Evolutionary conservation across 2,329 filamentous ascomycete genomes (phyloP).

Genomic region (Kalmusia sp.): DNA sequence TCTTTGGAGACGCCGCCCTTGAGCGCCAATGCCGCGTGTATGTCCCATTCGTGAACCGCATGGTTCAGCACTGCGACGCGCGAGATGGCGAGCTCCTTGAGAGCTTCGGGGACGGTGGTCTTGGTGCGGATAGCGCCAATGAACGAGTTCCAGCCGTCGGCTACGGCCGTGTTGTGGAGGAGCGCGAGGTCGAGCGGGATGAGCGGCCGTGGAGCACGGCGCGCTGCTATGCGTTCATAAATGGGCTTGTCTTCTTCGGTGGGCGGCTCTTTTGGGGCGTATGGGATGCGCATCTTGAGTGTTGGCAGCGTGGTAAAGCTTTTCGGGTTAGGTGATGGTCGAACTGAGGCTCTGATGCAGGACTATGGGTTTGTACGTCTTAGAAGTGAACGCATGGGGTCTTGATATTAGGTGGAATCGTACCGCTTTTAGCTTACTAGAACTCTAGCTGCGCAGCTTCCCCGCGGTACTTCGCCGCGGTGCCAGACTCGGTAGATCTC

Average conservation of each 20-base stretch:
- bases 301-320: slow-evolving; percentile 13
- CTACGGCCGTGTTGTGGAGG: slow-evolving; percentile 62
- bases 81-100: slow-evolving; percentile 81
- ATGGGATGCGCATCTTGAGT: slow-evolving; percentile 61
- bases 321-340: background rate
- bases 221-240: slow-evolving; percentile 60
- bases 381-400: background rate
- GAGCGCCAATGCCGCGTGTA: slow-evolving; percentile 74
- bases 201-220: slow-evolving; percentile 59
- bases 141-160: slow-evolving; percentile 67
- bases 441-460: slow-evolving; percentile 2
- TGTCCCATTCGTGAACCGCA: slow-evolving; percentile 86
- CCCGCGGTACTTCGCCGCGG: slow-evolving; percentile 8
- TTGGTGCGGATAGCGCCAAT: slow-evolving; percentile 63
- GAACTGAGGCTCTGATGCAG: background rate
- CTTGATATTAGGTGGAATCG: slow-evolving; percentile 3
- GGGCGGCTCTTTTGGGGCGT: slow-evolving; percentile 58
- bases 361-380: background rate
- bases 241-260: slow-evolving; percentile 56
- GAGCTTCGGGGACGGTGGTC: slow-evolving; percentile 55
- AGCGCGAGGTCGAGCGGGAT: slow-evolving; percentile 64
- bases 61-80: slow-evolving; percentile 82
- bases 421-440: slow-evolving; percentile 9
- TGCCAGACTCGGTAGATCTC: slow-evolving; percentile 10
- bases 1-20: slow-evolving; percentile 67